A percentile compares a stretch with the other conserved stretches of the same genome.
These are phyloP conservation scores for Hysterium pulicare DNA, from an alignment of 2,329 filamentous ascomycete genomes.

Conservation along the genomic window DNA sequence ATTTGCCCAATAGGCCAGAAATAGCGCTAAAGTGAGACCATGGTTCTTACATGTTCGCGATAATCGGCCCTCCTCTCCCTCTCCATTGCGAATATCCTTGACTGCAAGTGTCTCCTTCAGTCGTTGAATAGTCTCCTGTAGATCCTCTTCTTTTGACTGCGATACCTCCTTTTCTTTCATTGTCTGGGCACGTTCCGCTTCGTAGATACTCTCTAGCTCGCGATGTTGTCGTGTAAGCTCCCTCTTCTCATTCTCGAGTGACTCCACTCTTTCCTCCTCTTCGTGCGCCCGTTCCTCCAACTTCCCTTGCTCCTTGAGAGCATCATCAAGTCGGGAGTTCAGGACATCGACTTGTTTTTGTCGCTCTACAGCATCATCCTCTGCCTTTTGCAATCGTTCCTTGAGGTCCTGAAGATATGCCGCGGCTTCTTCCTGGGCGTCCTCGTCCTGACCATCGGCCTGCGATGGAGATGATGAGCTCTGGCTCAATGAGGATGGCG, in stretches of 20 bases:
- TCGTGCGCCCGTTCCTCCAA: slow-evolving; percentile 87
- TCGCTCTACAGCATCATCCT: slow-evolving; percentile 71
- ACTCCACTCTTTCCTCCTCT: slow-evolving; percentile 77
- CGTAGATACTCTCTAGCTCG: slow-evolving; percentile 90
- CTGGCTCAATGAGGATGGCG: slow-evolving; percentile 31
- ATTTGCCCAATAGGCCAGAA: slow-evolving; percentile 1
- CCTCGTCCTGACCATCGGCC: slow-evolving; percentile 49
- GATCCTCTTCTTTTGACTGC: slow-evolving; percentile 77
- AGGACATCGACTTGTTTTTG: slow-evolving; percentile 82
- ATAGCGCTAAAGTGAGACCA: slow-evolving; percentile 1
- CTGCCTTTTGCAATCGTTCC: slow-evolving; percentile 75
- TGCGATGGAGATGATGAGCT: slow-evolving; percentile 23
- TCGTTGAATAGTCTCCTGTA: slow-evolving; percentile 84
- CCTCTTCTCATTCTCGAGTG: slow-evolving; percentile 77
- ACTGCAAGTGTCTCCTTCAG: slow-evolving; percentile 86
- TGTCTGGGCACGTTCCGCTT: slow-evolving; percentile 81
- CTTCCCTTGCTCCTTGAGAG: slow-evolving; percentile 75
- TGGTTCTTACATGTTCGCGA: slow-evolving; percentile 50
- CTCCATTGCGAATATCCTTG: slow-evolving; percentile 56
- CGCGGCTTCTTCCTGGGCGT: slow-evolving; percentile 74
- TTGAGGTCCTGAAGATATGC: slow-evolving; percentile 80
- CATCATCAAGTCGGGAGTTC: slow-evolving; percentile 82
- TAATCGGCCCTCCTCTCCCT: slow-evolving; percentile 50
- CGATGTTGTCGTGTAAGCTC: slow-evolving; percentile 79
- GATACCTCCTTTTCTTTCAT: slow-evolving; percentile 91